Evolutionary conservation across 78 protist species (phyloP), one percentile per base, ranked within the genome.

Genomic region (Capsaspora owczarzaki): DNA sequence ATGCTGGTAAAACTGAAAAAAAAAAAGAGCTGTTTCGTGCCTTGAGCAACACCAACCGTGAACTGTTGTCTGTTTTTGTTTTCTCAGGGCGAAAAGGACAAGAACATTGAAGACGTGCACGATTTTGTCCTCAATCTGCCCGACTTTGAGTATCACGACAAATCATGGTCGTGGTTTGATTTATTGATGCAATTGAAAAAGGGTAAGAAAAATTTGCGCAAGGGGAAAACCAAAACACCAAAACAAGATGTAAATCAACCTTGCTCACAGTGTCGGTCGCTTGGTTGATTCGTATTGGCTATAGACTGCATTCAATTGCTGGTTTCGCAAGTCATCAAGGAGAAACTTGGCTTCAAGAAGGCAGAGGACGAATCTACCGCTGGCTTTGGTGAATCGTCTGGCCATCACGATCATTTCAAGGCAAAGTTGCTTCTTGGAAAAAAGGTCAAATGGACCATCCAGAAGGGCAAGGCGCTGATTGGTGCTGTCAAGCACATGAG

Each of bases 291-390:
- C 51, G 12, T 46, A 12, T 12, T 46, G 25, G 12, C 33, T 25
- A 41, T 41, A 35, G 72, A 63, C 41, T 33, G 72, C 72, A 25
- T 35, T 14, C 35, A 29, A 41, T 12, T 35, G 42, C 35, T 63
- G 23, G 72, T 63, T 35, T 29, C 72, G 40, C 72, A 63, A 41
- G 72, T 35, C n/a, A 63, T 63, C 72, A 63, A 63, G 41, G 72
- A 63, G 72, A 63, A 63, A 41, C 72, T 63, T 8, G 42, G 72
- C 38, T 35, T 63, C 41, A 2, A 27, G 37, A 16, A 41, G 23
- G 41, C 42, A 4, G 38, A 4, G 23, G 72, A 63, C 72, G 72
- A 63, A 20, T 29, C 66, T 6, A 29, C 12, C 66, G 66, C 4
- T 6, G 66, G 25, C 66, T 25, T 46, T 5, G 51, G 25, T 46